A percentile compares a stretch with the other conserved stretches of the same genome.
Conservation (phyloP, 495 filamentous ascomycete genomes). For the Aspergillus steynii region DNA sequence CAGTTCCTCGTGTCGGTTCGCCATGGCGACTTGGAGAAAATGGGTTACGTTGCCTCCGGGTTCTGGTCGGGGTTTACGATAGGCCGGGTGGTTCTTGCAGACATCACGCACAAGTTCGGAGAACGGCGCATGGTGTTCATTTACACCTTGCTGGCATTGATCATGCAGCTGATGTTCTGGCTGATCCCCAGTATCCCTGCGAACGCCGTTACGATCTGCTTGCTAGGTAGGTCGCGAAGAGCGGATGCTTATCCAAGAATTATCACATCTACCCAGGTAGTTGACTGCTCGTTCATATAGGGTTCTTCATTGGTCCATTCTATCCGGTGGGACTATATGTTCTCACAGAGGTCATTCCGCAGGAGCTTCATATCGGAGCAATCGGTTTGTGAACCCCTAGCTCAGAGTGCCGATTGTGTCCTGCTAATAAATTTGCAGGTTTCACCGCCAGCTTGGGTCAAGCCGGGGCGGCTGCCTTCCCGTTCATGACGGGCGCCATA, state of each 20-base stretch:
- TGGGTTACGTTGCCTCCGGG: conserved; percentile 72
- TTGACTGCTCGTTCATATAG: conserved; percentile 14
- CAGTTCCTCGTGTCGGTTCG: conserved; percentile 64
- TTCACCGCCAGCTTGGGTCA: conserved; percentile 52
- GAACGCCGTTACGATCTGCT: conserved; percentile 59
- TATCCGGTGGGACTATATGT: conserved; percentile 42
- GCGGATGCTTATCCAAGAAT: neutral
- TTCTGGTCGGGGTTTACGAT: conserved; percentile 74
- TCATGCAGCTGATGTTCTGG: conserved; percentile 56
- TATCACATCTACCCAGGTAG: neutral
- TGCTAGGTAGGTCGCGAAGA: conserved; percentile 52
- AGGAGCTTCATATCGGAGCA: conserved; percentile 39
- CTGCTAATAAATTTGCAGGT: conserved; percentile 14
- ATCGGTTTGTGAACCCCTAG: conserved; percentile 17
- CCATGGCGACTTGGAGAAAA: conserved; percentile 55
- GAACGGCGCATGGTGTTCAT: conserved; percentile 50
- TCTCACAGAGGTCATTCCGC: conserved; percentile 35
- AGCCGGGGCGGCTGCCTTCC: conserved; percentile 51
- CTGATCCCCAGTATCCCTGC: conserved; percentile 52
- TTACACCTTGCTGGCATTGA: conserved; percentile 43
- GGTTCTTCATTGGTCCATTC: conserved; percentile 32
- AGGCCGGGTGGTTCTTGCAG: conserved; percentile 51
- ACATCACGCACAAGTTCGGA: conserved; percentile 54
- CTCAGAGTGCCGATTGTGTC: conserved; percentile 5
- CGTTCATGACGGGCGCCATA: conserved; percentile 50